Percentiles rank a stretch among this genome's conserved stretches.
Evolutionary conservation across 140 eudicot species (phyloP).

Genomic region (Cichorium intybus): DNA sequence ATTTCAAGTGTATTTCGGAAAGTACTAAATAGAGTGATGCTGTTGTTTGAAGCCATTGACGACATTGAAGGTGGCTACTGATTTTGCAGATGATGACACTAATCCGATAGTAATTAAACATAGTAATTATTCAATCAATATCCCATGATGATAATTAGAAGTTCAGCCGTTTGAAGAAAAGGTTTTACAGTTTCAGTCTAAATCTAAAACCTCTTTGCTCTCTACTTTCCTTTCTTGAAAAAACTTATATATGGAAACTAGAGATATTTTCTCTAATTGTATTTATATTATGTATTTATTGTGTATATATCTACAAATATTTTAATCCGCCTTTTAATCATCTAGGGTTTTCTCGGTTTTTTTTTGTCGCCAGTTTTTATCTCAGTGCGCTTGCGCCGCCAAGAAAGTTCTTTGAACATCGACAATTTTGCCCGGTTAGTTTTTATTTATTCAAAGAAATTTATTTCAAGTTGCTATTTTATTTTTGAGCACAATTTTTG

Average conservation of each 20-base stretch:
- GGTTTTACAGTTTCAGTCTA: conserved; percentile 30
- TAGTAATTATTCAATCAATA: too few relatives aligned
- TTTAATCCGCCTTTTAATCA: conserved; percentile 12
- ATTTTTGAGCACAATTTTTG: too few relatives aligned
- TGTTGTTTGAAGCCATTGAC: too few relatives aligned
- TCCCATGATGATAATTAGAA: conserved; percentile 21
- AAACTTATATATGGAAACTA: conserved; percentile 15
- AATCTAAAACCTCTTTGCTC: conserved; percentile 14
- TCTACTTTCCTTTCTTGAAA: conserved; percentile 16
- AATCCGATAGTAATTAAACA: too few relatives aligned
- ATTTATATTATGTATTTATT: conserved; percentile 14
- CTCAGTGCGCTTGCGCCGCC: conserved; percentile 2
- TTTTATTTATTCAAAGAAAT: background rate
- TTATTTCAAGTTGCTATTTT: background rate
- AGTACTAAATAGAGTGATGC: too few relatives aligned
- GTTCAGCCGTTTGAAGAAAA: conserved; percentile 19
- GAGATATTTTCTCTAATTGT: conserved; percentile 4
- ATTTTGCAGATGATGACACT: too few relatives aligned
- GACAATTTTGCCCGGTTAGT: conserved; percentile 27
- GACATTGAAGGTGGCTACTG: too few relatives aligned
- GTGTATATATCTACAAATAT: conserved; percentile 26
- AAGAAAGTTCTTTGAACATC: conserved; percentile 19
- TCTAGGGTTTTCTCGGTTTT: conserved; percentile 18
- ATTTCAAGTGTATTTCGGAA: too few relatives aligned
- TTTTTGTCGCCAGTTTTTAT: conserved; percentile 18